Percentiles rank a stretch among this genome's conserved stretches.
Conservation (phyloP, 1,139 yeast genomes). For the Yamadazyma conglobata region DNA sequence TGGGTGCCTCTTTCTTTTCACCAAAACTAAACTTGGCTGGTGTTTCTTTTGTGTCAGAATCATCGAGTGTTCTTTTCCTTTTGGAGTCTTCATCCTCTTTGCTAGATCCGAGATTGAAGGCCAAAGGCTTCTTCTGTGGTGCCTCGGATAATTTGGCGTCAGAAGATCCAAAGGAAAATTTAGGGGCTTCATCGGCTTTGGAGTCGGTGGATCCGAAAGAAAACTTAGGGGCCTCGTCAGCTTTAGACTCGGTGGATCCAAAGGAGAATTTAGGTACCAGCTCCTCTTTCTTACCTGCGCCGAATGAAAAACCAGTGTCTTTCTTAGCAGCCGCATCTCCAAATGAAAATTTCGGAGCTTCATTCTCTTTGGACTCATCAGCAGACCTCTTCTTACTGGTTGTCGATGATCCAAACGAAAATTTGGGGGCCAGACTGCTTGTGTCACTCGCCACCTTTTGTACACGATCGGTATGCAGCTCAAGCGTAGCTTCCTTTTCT, state of each 20-base stretch:
- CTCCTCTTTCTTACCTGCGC: slow-evolving; percentile 21
- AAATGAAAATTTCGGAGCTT: slow-evolving; percentile 10
- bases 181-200: slow-evolving; percentile 5
- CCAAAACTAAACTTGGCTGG: slow-evolving; percentile 13
- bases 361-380: neutral
- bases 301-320: slow-evolving; percentile 19
- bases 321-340: slow-evolving; percentile 11
- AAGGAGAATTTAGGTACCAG: slow-evolving; percentile 15
- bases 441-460: neutral
- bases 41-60: slow-evolving; percentile 1
- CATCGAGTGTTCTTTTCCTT: neutral
- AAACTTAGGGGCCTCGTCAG: slow-evolving; percentile 8
- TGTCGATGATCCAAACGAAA: slow-evolving; percentile 14
- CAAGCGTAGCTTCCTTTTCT: slow-evolving; percentile 9
- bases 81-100: neutral
- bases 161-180: slow-evolving; percentile 7
- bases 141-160: slow-evolving; percentile 2
- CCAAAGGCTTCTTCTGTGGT: slow-evolving; percentile 2
- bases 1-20: slow-evolving; percentile 3
- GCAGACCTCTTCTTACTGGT: too few species aligned
- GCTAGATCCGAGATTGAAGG: too few species aligned
- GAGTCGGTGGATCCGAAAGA: slow-evolving; percentile 7
- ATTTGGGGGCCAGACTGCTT: slow-evolving; percentile 10
- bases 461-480: too few species aligned
- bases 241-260: slow-evolving; percentile 4